These are phyloP conservation scores for Corynascus novoguineensis DNA, from an alignment of 495 filamentous ascomycete species.

Conservation along the genomic window DNA sequence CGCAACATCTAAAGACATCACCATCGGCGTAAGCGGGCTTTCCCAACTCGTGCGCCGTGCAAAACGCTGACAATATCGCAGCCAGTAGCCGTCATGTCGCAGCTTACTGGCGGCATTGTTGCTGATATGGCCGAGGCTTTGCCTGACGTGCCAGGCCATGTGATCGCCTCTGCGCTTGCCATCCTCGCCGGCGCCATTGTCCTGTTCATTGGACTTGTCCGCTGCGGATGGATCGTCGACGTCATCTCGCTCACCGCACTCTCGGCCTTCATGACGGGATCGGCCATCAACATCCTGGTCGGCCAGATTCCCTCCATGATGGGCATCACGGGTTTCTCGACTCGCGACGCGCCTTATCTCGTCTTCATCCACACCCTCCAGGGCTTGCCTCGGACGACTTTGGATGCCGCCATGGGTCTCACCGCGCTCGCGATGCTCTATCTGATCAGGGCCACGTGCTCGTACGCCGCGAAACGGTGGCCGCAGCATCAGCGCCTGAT, in stretches of 20 bases:
- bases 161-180: slow-evolving; percentile 74
- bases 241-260: slow-evolving; percentile 90
- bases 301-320: slow-evolving; percentile 86
- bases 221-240: slow-evolving; percentile 89
- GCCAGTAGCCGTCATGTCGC: slow-evolving; percentile 96
- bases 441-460: slow-evolving; percentile 64
- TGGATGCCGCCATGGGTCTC: slow-evolving; percentile 88
- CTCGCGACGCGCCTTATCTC: slow-evolving; percentile 70
- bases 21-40: slow-evolving; percentile 73
- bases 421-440: slow-evolving; percentile 82
- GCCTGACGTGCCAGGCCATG: slow-evolving; percentile 54
- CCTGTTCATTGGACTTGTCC: slow-evolving; percentile 67
- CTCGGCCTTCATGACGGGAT: slow-evolving; percentile 96
- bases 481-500: slow-evolving; percentile 66
- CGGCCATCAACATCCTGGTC: slow-evolving; percentile 80
- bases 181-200: slow-evolving; percentile 81
- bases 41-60: not conserved
- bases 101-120: slow-evolving; percentile 77
- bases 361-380: slow-evolving; percentile 87
- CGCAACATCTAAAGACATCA: slow-evolving; percentile 98
- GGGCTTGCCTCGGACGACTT: slow-evolving; percentile 56
- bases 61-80: slow-evolving; percentile 30
- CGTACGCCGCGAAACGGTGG: slow-evolving; percentile 59
- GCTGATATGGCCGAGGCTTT: slow-evolving; percentile 47
- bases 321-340: slow-evolving; percentile 73